These are phyloP conservation scores for Coffea eugenioides DNA, from an alignment of 257 asterid species.

Conservation along the genomic window DNA sequence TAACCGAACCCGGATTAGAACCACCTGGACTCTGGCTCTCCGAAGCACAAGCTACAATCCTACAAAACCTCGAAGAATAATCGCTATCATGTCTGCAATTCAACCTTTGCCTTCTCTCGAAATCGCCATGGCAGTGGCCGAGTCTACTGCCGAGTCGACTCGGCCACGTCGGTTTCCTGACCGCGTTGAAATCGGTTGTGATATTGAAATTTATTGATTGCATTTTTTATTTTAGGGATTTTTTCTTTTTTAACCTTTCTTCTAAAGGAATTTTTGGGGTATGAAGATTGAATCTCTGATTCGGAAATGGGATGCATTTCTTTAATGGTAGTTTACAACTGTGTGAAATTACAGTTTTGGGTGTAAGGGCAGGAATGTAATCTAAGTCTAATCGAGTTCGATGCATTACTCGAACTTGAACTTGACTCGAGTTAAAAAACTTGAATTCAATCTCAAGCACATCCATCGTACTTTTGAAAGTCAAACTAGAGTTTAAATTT, in stretches of 20 bases:
- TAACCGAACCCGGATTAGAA: slow-evolving; percentile 32
- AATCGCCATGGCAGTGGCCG: slow-evolving; percentile 6
- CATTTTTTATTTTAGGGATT: slow-evolving; percentile 32
- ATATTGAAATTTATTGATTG: slow-evolving; percentile 49
- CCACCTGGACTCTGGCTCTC: slow-evolving; percentile 31
- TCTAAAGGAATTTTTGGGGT: background rate
- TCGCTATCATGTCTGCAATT: background rate
- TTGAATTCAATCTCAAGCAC: too few relatives aligned
- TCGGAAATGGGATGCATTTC: background rate
- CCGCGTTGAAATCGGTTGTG: slow-evolving; percentile 25
- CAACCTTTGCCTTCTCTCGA: slow-evolving; percentile 19
- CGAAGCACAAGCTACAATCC: slow-evolving; percentile 46
- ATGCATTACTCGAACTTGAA: too few relatives aligned
- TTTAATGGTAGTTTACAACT: background rate
- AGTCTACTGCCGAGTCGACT: slow-evolving; percentile 28
- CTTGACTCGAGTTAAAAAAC: too few relatives aligned
- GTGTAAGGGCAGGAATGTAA: too few relatives aligned
- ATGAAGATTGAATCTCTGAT: background rate
- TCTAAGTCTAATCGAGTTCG: too few relatives aligned
- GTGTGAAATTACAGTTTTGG: background rate
- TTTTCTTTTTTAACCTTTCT: background rate
- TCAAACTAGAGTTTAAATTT: too few relatives aligned
- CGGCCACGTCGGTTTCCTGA: slow-evolving; percentile 26
- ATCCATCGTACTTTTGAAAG: too few relatives aligned
- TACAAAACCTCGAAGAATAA: slow-evolving; percentile 19